These are phyloP conservation scores for Chaetomium globosum DNA, from an alignment of 2,329 filamentous ascomycete species.

Conservation along the genomic window DNA sequence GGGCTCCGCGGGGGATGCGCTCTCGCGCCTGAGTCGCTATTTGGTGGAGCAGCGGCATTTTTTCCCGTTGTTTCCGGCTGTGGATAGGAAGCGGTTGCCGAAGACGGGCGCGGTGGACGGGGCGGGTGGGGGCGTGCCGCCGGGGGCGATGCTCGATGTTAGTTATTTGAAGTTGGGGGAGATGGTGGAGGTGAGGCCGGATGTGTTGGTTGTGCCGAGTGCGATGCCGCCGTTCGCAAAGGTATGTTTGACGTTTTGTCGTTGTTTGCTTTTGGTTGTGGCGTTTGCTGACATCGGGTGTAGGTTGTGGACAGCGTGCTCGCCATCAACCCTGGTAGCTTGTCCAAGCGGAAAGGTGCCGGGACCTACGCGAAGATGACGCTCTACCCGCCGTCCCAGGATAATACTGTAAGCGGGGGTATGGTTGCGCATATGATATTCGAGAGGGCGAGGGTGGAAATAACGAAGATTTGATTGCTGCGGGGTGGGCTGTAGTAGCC, in stretches of 20 bases:
- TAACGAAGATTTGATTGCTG: conserved; percentile 68
- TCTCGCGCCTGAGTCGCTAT: conserved; percentile 73
- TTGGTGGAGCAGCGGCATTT: conserved; percentile 85
- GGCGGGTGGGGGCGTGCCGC: conserved; percentile 55
- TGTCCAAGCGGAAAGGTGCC: conserved; percentile 80
- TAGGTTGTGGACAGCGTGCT: conserved; percentile 90
- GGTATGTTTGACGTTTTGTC: conserved; percentile 52
- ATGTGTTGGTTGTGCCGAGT: conserved; percentile 82
- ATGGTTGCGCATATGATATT: conserved; percentile 76
- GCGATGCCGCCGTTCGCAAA: conserved; percentile 83
- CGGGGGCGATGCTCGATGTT: conserved; percentile 78
- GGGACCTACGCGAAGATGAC: conserved; percentile 85
- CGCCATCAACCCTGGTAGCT: conserved; percentile 83
- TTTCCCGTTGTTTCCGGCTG: conserved; percentile 83
- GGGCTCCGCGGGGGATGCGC: conserved; percentile 57
- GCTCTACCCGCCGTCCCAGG: conserved; percentile 67
- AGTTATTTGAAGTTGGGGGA: conserved; percentile 87
- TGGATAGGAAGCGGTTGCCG: conserved; percentile 67
- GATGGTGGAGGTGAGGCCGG: conserved; percentile 82
- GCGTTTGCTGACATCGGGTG: conserved; percentile 21
- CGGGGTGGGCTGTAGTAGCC: background rate
- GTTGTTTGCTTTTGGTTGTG: background rate
- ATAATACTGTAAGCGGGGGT: conserved; percentile 57
- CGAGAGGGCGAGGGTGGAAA: conserved; percentile 82
- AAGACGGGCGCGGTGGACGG: conserved; percentile 61